Percentiles rank a stretch among this genome's conserved stretches.
phyloP scores from a whole-genome alignment of 2,329 filamentous ascomycete species.

The Graphilbum fragrans region DNA sequence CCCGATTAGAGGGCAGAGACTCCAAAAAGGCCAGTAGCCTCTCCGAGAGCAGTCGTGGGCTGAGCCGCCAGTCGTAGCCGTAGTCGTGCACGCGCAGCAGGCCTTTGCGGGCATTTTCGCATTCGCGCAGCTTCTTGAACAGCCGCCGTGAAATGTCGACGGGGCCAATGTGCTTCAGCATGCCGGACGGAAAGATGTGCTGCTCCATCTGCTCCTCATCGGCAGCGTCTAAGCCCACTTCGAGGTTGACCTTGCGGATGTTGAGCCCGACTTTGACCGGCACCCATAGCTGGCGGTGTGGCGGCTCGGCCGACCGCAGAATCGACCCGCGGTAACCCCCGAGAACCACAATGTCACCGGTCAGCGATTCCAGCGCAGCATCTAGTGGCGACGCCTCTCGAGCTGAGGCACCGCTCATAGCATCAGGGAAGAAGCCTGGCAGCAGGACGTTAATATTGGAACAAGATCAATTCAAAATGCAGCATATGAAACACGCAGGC shows the following conservation, averaged over 20 bases:
- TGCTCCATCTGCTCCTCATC: constrained; percentile 78
- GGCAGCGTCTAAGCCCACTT: constrained; percentile 68
- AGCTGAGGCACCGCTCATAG: background rate
- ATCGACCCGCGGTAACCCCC: constrained; percentile 87
- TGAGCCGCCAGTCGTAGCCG: constrained; percentile 90
- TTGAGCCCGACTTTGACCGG: constrained; percentile 89
- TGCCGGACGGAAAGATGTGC: constrained; percentile 72
- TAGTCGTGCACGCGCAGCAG: constrained; percentile 76
- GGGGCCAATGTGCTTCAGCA: constrained; percentile 83
- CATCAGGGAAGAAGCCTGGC: constrained; percentile 15
- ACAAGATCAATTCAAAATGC: background rate
- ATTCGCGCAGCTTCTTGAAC: constrained; percentile 64
- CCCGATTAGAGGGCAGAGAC: constrained; percentile 58
- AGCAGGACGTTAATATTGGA: background rate
- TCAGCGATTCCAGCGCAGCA: constrained; percentile 51
- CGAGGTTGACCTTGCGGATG: constrained; percentile 80
- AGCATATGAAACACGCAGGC: background rate
- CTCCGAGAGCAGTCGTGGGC: constrained; percentile 61
- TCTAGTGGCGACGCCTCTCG: constrained; percentile 20
- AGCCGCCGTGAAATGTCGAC: constrained; percentile 79
- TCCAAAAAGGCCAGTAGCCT: constrained; percentile 64
- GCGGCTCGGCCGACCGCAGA: constrained; percentile 69
- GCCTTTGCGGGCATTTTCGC: constrained; percentile 59
- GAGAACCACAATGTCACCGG: constrained; percentile 76
- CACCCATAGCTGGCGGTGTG: constrained; percentile 84